A percentile compares a stretch with the other conserved stretches of the same genome.
phyloP scores from a whole-genome alignment of 169 alveolate genomes.

The Plasmodium gallinaceum region DNA sequence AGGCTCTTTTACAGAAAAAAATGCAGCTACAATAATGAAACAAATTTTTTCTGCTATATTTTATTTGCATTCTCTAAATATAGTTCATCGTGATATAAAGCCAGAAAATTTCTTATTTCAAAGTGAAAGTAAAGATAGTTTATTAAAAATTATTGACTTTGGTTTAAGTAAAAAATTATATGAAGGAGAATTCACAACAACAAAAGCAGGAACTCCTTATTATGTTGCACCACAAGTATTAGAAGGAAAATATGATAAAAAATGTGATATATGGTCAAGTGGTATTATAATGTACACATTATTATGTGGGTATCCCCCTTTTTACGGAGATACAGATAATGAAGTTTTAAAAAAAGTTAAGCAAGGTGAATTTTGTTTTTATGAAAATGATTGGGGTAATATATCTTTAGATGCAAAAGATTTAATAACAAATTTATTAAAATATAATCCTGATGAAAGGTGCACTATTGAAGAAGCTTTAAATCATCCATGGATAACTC shows the following conservation, averaged over 20 bases:
- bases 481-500: constrained; percentile 92
- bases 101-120: constrained; percentile 96
- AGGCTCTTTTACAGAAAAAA: constrained; percentile 92
- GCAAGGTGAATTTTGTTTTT: constrained; percentile 89
- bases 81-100: constrained; percentile 96
- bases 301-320: constrained; percentile 86
- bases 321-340: constrained; percentile 91
- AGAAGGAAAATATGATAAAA: constrained; percentile 92
- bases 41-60: constrained; percentile 94
- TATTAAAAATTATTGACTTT: constrained; percentile 95
- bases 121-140: constrained; percentile 88
- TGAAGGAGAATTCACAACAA: constrained; percentile 88
- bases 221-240: constrained; percentile 97
- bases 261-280: constrained; percentile 96
- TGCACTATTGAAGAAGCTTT: constrained; percentile 93
- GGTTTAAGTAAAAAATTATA: constrained; percentile 91
- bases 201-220: constrained; percentile 95
- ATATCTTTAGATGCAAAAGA: constrained; percentile 91
- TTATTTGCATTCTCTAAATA: constrained; percentile 93
- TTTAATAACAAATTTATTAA: constrained; percentile 87
- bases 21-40: constrained; percentile 93
- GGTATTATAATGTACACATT: constrained; percentile 92
- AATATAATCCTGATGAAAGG: constrained; percentile 89
- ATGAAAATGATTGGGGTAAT: constrained; percentile 92
- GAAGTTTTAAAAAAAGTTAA: constrained; percentile 88